A percentile compares a stretch with the other conserved stretches of the same genome.
Evolutionary conservation across 148 eudicot genomes (phyloP).

Genomic region (Cornus suecica): DNA sequence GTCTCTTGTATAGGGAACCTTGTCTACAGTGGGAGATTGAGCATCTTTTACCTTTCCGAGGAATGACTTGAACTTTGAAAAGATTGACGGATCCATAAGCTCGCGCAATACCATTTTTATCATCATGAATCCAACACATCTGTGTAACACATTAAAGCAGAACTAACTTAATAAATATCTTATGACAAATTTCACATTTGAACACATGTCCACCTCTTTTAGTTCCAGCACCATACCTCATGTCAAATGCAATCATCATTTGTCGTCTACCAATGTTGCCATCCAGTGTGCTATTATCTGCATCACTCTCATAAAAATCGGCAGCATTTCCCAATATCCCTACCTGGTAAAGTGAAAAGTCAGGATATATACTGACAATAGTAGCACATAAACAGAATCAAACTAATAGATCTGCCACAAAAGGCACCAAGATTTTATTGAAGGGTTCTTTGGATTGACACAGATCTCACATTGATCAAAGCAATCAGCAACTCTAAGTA

Average conservation of each 20-base stretch:
- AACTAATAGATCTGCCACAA: neutral
- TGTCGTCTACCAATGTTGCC: conserved; percentile 54
- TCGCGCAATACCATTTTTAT: conserved; percentile 93
- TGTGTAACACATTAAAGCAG: conserved; percentile 19
- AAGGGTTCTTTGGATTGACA: neutral
- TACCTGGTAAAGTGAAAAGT: conserved; percentile 44
- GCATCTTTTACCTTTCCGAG: conserved; percentile 59
- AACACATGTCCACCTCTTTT: neutral
- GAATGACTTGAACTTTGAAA: conserved; percentile 78
- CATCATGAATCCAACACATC: conserved; percentile 98
- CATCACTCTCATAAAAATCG: conserved; percentile 59
- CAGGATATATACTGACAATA: conserved; percentile 15
- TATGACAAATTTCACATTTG: neutral
- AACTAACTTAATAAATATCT: neutral
- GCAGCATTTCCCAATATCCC: conserved; percentile 97
- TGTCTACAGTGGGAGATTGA: neutral
- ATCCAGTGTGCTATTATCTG: conserved; percentile 36
- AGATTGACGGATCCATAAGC: conserved; percentile 82
- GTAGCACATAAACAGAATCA: conserved; percentile 1
- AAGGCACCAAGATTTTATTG: neutral
- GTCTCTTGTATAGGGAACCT: neutral
- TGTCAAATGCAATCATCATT: conserved; percentile 99
- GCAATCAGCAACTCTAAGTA: neutral
- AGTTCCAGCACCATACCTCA: conserved; percentile 53
- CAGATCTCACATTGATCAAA: neutral